Base-by-base conservation (phyloP, 2,329 filamentous ascomycete genomes). In the Nemania serpens region DNA sequence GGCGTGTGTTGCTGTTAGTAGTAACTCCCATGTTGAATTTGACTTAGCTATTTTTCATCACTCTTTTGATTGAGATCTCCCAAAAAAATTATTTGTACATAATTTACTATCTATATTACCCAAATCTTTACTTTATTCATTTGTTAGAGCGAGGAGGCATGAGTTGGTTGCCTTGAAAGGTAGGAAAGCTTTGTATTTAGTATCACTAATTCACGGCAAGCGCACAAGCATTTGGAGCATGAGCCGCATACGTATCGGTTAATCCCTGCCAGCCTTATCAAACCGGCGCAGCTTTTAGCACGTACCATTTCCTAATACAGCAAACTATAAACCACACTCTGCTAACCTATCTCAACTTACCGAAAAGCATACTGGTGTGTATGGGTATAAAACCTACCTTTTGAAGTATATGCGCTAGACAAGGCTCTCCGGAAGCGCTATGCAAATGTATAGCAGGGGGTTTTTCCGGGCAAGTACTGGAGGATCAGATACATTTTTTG, bases 151-250 rank as follows among this genome's bases (percentile, higher is more conserved):
- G 2, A 34, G 2, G 6, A 25, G 11, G 15, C 4, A 29, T 29
- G 12, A 25, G 25, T 13, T 48, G 34, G 15, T 11, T 45, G 10
- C 9, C 47, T 25, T 13, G 15, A 7, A 47, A 59, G 11, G 1
- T 5, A 51, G 17, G 11, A 5, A 3, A 6, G 20, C 43, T 3
- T 63, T 63, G 63, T 52, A 71, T 41, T 61, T 41, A 15, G 15
- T 71, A 71, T 11, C 69, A 68, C 65, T 65, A 61, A 68, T 68
- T 71, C 68, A 71, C 67, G 15, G 57, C 20, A 3, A 17, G 22
- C 5, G 57, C 66, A 68, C 60, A 36, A 17, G 7, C 41, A 25
- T 51, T 33, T 25, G 13, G 57, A 64, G 58, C n/a, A 43, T 49
- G 29, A 62, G 22, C 25, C 13, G 37, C 47, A 17, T 51, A 41